Base-by-base conservation (phyloP, 306 rosid species). In the Citrullus mucosospermus region DNA sequence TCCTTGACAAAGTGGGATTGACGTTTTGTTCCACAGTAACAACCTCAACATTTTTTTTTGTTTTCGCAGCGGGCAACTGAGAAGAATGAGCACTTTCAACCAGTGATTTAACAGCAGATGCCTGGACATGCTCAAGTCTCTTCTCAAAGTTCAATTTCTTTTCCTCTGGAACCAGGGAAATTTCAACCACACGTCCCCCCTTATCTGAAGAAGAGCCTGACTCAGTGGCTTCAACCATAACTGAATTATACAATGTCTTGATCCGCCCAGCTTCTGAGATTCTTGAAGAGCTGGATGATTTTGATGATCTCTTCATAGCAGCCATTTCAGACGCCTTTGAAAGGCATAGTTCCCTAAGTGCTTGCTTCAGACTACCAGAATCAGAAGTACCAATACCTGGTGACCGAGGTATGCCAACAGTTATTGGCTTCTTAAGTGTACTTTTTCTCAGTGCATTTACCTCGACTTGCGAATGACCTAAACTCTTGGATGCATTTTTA, bases 321-420 rank as follows among this genome's bases (percentile, higher is more conserved):
- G 99, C 99, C 96, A 92, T 86, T 90, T 95, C 97, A 6, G 99
- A 92, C 51, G 99, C 99, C 93, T 95, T 95, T 14, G 99, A 89
- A 85, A 95, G 86, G 76, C 92, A 89, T 28, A 86, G 88, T 78
- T 95, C 99, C 85, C 99, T 91, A 58, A 95, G 85, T 12, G 99
- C 99, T 81, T 92, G 99, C 89, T 95, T 95, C 81, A 95, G 79
- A 78, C 84, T 91, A 34, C 85, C 91, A 54, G 92, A 82, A 69
- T 91, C 97, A 55, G 93, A 86, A 83, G 66, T 62, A 20, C 94
- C 93, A 79, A 83, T 66, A 78, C 91, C 90, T 4, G 95, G 96
- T 39, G 97, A 86, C 20, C 84, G 88, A 75, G 96, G 57, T 76
- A 84, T 87, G 28, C 93, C 92, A 62, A 85, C 72, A 54, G 91